Evolutionary conservation across 192 early-diverging fungal species (phyloP), one percentile per base, ranked within the genome.

Genomic region (Coemansia sp.): DNA sequence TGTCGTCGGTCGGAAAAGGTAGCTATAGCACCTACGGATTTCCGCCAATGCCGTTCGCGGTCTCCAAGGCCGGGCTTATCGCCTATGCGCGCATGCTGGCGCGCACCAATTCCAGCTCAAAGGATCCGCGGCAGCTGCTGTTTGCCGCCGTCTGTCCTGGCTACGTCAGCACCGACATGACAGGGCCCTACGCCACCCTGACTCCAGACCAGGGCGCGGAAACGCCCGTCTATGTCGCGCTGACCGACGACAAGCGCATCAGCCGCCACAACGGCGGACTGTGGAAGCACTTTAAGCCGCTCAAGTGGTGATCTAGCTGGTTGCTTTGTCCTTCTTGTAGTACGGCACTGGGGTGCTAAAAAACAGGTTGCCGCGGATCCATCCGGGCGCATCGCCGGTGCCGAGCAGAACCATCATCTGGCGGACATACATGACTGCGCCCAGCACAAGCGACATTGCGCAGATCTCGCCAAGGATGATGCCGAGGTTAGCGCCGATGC

Each of bases 141-240:
- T 81, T 81, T 68, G 78, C 78, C 3, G 72, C 78, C 3, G 65
- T 75, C 29, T 81, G 78, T 19, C 78, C 78, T 2, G 78, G 78
- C 11, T 81, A 75, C 50, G 68, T 75, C 8, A 59, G 55, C 10
- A 75, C 78, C 6, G 72, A 68, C 20, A 68, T 68, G 78, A 68
- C 78, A 8, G 77, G 77, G 0, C 72, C 77, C 3, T 72, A 67
- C 22, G 71, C 77, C 28, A 65, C 72, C 20, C 62, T 81, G 30
- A 68, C 66, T 3, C 71, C 73, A 0, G 72, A 75, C 36, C 61
- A 81, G 64, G 78, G 78, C 55, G 78, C 72, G 0, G 72, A 75
- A 37, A 81, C 78, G 1, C 78, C 78, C 0, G 78, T 62, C 9
- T 81, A 81, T 30, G 37, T 81, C 2, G 78, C 78, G 0, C 44